Base-by-base conservation (phyloP, 1,284 basidiomycete species). In the Cutaneotrichosporon sp. region DNA sequence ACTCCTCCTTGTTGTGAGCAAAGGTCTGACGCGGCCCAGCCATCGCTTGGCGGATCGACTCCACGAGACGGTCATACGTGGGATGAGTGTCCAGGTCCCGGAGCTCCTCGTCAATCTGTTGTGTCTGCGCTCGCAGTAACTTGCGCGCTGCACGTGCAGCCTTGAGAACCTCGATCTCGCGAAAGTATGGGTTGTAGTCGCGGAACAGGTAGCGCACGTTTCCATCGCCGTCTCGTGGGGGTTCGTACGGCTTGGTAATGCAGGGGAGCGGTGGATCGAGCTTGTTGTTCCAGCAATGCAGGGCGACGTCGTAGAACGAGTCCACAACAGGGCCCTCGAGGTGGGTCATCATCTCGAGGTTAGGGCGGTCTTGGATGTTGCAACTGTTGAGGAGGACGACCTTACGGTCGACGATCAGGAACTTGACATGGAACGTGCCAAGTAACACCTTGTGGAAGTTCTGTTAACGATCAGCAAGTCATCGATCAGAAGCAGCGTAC, bases 371-470 rank as follows among this genome's bases (percentile, higher is more conserved):
- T 76, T 90, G 89, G 59, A 90, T 89, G 67, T 90, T 90, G 79
- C 89, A 90, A 63, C 85, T 86, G 77, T 89, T 89, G 69, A 91
- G 80, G 62, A 90, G 80, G 0, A 87, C 89, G 34, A 90, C 83
- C 69, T 86, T 87, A 18, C 89, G 84, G 72, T 91, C 90, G 10
- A 91, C 86, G 61, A 90, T 82, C 74, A 90, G 82, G 67, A 89
- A 89, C 75, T 91, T 90, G 52, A 87, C 86, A 71, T 91, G 90
- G 79, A 91, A 91, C 0, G 89, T 91, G 36, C 89, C 89, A 56
- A 89, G 79, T 21, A 87, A 68, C 1, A 87, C 86, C 30, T 84
- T 81, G 68, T 83, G 80, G 62, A 81, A 82, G 69, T 81, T 82
- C 76, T 74, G 65, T 42, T 38, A 34, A 56, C 31, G 36, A 63